These are phyloP conservation scores for Ceratocystis huliohia DNA, from an alignment of 2,329 filamentous ascomycete species.

Conservation along the genomic window DNA sequence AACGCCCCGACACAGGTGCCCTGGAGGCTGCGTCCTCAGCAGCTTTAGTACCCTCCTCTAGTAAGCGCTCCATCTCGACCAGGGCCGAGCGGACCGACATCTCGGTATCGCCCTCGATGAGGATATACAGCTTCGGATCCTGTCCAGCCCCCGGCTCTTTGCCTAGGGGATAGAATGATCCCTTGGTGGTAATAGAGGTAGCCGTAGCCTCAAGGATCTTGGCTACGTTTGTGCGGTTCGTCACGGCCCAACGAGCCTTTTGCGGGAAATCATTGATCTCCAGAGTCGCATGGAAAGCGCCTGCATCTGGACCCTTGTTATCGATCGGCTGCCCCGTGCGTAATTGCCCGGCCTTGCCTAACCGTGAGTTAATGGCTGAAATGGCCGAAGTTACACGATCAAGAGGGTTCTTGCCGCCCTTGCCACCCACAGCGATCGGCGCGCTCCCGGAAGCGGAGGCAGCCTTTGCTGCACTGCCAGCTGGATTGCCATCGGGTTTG, in stretches of 20 bases:
- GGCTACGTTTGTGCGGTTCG: conserved; percentile 93
- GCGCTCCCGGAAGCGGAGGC: conserved; percentile 26
- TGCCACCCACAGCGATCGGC: conserved; percentile 35
- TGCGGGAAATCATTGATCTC: conserved; percentile 99
- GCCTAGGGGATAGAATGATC: conserved; percentile 71
- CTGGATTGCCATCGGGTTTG: conserved; percentile 21
- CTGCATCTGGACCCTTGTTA: conserved; percentile 95
- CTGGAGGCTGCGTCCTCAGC: conserved; percentile 77
- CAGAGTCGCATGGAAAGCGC: conserved; percentile 88
- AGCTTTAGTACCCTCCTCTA: conserved; percentile 82
- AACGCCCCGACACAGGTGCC: conserved; percentile 66
- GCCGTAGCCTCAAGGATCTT: conserved; percentile 94
- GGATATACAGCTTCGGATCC: conserved; percentile 90
- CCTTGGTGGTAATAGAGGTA: conserved; percentile 94
- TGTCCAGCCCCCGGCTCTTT: conserved; percentile 65
- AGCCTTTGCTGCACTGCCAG: conserved; percentile 25
- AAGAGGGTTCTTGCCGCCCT: conserved; percentile 54
- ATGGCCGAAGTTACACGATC: conserved; percentile 86
- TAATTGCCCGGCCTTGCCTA: conserved; percentile 80
- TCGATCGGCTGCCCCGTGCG: conserved; percentile 89
- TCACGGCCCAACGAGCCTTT: conserved; percentile 96
- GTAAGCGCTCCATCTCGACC: conserved; percentile 71
- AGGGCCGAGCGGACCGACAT: conserved; percentile 82
- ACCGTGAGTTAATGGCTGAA: conserved; percentile 76
- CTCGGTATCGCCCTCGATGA: conserved; percentile 95